Conservation (phyloP, 225 moss, liverwort and hornwort species). For the Sphagnum contortum region DNA sequence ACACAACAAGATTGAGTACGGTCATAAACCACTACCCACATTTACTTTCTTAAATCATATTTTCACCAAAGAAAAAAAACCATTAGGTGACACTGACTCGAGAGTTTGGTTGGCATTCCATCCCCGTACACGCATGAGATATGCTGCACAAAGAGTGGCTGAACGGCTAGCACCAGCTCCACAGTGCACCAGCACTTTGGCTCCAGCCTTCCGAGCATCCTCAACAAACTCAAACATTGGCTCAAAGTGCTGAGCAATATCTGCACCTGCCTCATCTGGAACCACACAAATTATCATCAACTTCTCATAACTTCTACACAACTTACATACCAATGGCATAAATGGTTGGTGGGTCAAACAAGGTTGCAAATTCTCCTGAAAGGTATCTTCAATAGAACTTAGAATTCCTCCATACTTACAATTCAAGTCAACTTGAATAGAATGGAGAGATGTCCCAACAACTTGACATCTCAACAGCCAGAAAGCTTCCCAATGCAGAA, state of each 20-base stretch:
- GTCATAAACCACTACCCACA: too few relatives aligned
- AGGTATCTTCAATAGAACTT: too few relatives aligned
- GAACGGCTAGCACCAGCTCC: slow-evolving; percentile 47
- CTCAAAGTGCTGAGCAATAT: slow-evolving; percentile 33
- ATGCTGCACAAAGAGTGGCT: slow-evolving; percentile 39
- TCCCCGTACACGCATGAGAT: slow-evolving; percentile 37
- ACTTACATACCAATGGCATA: neutral
- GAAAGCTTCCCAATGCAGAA: too few relatives aligned
- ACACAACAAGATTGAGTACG: too few relatives aligned
- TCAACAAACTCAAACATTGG: slow-evolving; percentile 39
- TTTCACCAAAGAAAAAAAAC: too few relatives aligned
- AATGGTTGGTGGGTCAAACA: too few relatives aligned
- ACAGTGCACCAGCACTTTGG: slow-evolving; percentile 41
- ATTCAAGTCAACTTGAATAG: too few relatives aligned
- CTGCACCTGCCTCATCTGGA: slow-evolving; percentile 41
- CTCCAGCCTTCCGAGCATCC: slow-evolving; percentile 26
- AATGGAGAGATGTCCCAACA: too few relatives aligned
- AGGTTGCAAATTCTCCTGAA: too few relatives aligned
- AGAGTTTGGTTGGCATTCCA: slow-evolving; percentile 33
- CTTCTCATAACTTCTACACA: neutral
- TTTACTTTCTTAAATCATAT: too few relatives aligned
- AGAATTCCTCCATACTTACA: too few relatives aligned
- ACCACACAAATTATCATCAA: neutral
- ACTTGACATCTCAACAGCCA: too few relatives aligned
- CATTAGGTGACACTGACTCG: slow-evolving; percentile 17